Conservation (phyloP, 2,329 filamentous ascomycete species). For the Leptographium wingfieldii region DNA sequence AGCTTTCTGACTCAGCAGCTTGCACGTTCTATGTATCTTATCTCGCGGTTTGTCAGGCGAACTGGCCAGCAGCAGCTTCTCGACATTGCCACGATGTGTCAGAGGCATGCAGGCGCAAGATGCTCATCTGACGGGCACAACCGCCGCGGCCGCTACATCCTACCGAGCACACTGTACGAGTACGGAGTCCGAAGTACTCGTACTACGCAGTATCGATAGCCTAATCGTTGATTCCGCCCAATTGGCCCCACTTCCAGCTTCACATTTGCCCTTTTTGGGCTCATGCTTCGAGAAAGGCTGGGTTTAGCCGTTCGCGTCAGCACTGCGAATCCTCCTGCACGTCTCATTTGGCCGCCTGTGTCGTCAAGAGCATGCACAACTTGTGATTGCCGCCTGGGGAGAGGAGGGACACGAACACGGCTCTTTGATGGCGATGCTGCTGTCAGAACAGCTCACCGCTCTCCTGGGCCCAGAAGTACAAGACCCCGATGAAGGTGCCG, state of each 20-base stretch:
- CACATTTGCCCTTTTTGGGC: not conserved
- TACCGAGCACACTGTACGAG: no score
- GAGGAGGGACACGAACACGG: not conserved
- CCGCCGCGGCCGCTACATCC: no score
- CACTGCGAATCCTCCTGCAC: not conserved
- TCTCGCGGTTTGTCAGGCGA: no score
- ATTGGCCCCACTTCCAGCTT: not conserved
- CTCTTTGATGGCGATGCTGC: not conserved
- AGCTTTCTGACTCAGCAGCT: no score
- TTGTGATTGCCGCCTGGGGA: not conserved
- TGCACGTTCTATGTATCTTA: no score
- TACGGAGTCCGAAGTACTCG: no score
- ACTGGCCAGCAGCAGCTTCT: no score
- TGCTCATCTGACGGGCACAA: no score
- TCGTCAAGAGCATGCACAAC: not conserved
- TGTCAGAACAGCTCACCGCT: not conserved
- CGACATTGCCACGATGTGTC: no score
- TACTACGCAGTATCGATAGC: not conserved
- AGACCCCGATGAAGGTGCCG: slow-evolving; percentile 35
- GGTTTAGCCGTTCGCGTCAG: not conserved
- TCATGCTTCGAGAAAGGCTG: not conserved
- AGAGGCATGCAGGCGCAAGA: no score
- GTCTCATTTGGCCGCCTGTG: not conserved
- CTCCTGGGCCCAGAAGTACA: slow-evolving; percentile 30
- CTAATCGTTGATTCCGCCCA: not conserved